Evolutionary conservation across 768 basidiomycete species (phyloP), one percentile per base, ranked within the genome.

Genomic region (Serendipita sp.): DNA sequence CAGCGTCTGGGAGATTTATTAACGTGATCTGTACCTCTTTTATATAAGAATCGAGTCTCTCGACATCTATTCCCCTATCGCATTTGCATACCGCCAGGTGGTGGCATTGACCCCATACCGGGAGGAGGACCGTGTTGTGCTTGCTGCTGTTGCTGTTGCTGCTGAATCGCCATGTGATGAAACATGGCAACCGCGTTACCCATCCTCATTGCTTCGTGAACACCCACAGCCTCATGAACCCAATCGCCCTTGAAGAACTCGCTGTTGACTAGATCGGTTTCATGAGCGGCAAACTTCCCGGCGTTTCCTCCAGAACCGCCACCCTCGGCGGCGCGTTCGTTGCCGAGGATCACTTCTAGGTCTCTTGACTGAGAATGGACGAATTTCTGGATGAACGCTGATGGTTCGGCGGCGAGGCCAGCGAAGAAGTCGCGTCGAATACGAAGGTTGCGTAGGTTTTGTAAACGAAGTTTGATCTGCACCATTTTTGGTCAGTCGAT

Each of bases 311-410:
- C 53, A 11, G 22, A n/a, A 31, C 53, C 53, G 1, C 53, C 53
- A 34, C 53, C 53, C 28, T 58, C 53, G 2, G 86, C 82, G 1
- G 90, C 91, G 45, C 72, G 69, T 60, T 76, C 74, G 70, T 86
- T 90, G 31, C 90, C 91, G n/a, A 96, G 77, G 63, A 94, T 78
- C 63, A 82, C 86, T 74, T 94, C 90, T 45, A 97, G 72, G 73
- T 97, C 94, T 14, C 90, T 80, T 51, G 91, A 89, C 71, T 97
- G 94, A 1, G 89, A 92, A 67, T 88, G 87, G 17, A 97, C 72
- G 91, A 91, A 96, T 2, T 82, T 86, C 69, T 93, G 86, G 62
- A 93, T 87, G 70, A 97, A 88, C 66, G 78, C 77, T 3, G 83
- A 77, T 5, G 94, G 90, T 56, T 92, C 82, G 0, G 80, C 75